Evolutionary conservation across 2,329 filamentous ascomycete species (phyloP).

Genomic region (Colletotrichum shisoi): DNA sequence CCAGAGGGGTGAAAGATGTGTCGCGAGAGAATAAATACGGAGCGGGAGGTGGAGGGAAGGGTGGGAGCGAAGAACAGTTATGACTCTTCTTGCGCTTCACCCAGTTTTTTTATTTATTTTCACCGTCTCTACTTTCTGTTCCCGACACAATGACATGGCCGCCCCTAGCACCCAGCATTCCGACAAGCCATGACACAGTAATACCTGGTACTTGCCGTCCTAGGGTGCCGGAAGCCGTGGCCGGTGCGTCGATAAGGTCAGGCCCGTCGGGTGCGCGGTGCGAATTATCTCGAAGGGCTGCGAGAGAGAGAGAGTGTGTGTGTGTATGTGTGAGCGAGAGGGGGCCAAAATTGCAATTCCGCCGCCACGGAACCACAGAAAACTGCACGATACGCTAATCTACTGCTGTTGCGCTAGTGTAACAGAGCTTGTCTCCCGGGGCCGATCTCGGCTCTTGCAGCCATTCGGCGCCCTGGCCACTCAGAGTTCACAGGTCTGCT

Average conservation of each 20-base stretch:
- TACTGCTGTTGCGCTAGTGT: slow-evolving; percentile 28
- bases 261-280: slow-evolving; percentile 2
- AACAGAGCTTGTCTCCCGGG: slow-evolving; percentile 27
- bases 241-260: slow-evolving; percentile 20
- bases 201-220: slow-evolving; percentile 20
- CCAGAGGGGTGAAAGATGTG: slow-evolving; percentile 26
- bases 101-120: slow-evolving; percentile 24
- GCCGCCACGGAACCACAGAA: slow-evolving; percentile 16
- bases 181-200: slow-evolving; percentile 30
- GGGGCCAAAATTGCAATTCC: slow-evolving; percentile 10
- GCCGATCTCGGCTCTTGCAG: slow-evolving; percentile 40
- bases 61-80: slow-evolving; percentile 32
- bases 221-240: slow-evolving; percentile 11
- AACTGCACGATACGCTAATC: slow-evolving; percentile 28
- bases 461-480: slow-evolving; percentile 26
- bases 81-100: slow-evolving; percentile 39
- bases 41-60: slow-evolving; percentile 26
- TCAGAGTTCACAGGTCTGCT: slow-evolving; percentile 18
- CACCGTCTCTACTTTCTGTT: slow-evolving; percentile 14
- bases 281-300: slow-evolving; percentile 2
- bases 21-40: slow-evolving; percentile 35
- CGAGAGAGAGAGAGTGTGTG: neutral
- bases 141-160: slow-evolving; percentile 36
- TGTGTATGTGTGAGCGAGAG: neutral
- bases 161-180: slow-evolving; percentile 28